Percentiles rank a stretch among this genome's conserved stretches.
Conservation (phyloP, 768 basidiomycete species). For the Pleurotus eryngii region DNA sequence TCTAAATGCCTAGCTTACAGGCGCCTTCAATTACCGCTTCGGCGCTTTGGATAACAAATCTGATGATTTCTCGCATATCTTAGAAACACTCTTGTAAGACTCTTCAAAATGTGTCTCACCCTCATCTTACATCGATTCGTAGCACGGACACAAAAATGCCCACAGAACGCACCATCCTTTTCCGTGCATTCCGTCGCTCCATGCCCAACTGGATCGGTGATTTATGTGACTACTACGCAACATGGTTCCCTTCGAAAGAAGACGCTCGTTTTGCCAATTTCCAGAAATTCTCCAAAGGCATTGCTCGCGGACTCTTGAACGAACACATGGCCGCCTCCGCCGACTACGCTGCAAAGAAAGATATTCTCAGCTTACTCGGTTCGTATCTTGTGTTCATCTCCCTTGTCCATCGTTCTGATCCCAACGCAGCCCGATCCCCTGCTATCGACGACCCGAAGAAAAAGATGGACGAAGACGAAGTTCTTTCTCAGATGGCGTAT, state of each 20-base stretch:
- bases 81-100: conserved; percentile 44
- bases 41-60: conserved; percentile 45
- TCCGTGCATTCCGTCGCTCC: conserved; percentile 1
- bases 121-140: neutral
- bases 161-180: neutral
- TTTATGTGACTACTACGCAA: neutral
- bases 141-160: conserved; percentile 1
- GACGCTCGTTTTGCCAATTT: neutral
- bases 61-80: conserved; percentile 53
- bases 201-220: conserved; percentile 1
- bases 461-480: conserved; percentile 16
- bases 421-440: neutral
- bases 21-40: conserved; percentile 55
- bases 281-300: neutral
- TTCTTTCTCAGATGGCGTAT: conserved; percentile 16
- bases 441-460: conserved; percentile 9
- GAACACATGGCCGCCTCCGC: neutral
- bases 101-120: neutral
- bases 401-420: neutral
- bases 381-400: neutral
- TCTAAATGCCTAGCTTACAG: conserved; percentile 18
- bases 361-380: conserved; percentile 20
- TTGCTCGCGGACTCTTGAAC: neutral
- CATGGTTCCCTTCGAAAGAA: neutral
- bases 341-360: conserved; percentile 19